Evolutionary conservation across 2,329 filamentous ascomycete genomes (phyloP), one percentile per base, ranked within the genome.

Genomic region (Xylaria multiplex): DNA sequence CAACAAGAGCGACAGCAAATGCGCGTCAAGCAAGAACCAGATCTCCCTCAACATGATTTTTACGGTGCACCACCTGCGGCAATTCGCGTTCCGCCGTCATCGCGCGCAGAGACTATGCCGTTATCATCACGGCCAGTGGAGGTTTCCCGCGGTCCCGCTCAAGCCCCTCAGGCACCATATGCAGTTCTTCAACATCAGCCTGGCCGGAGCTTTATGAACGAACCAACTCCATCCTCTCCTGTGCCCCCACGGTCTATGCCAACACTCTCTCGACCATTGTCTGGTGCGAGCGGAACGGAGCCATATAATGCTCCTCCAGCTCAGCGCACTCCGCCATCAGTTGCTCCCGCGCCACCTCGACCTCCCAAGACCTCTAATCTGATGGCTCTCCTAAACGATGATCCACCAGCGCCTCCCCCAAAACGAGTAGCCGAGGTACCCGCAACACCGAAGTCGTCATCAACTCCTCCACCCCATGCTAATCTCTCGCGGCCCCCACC

Each of bases 351-450:
- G 6, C 75, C 80, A 13, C 77, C 79, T 30, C 81, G 80, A 43
- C 76, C 81, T 2, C 75, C 78, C n/a, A 90, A 89, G 78, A 88
- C 84, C 7, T 89, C 87, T 14, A 90, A 81, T 68, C 83, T 90
- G 67, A 88, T 89, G 83, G 86, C 86, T 0, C 76, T 90, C 66
- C 80, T 90, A 2, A 89, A 89, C 70, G 86, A 89, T 67, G 88
- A 89, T 59, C 82, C 84, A 6, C 82, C 82, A n/a, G 77, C 81
- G 1, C 79, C 81, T 57, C 79, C 80, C 0, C 79, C 80, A 0
- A 87, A 87, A 76, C 81, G 85, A 37, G 78, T 87, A 35, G 78
- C 68, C 46, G 85, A 87, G 60, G 79, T 87, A 9, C 79, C 81
- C 11, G 73, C 73, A 16, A 74, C 78, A 11, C 68, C 78, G 42